Percentiles rank a stretch among this genome's conserved stretches.
Conservation (phyloP, 2,329 filamentous ascomycete species). For the Epichloe typhina region DNA sequence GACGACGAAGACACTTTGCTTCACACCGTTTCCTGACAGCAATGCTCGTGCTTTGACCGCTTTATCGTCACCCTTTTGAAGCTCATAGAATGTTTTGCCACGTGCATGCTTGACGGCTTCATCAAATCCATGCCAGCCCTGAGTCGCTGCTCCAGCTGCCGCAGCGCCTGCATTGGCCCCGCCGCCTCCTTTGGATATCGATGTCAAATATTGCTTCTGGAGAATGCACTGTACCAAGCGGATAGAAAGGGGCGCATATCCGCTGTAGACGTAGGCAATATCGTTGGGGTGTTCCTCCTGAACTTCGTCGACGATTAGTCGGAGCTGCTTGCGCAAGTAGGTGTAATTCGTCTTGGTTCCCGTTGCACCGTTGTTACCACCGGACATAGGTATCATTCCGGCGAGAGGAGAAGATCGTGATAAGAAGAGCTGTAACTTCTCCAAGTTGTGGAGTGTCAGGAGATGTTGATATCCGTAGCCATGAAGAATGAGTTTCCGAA, state of each 20-base stretch:
- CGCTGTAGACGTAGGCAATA: constrained; percentile 94
- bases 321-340: constrained; percentile 71
- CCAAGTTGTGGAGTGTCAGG: constrained; percentile 73
- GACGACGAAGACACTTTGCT: constrained; percentile 89
- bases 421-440: constrained; percentile 78
- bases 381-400: constrained; percentile 61
- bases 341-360: constrained; percentile 81
- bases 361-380: constrained; percentile 37
- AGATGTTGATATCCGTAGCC: constrained; percentile 94
- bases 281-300: constrained; percentile 91
- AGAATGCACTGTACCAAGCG: constrained; percentile 85
- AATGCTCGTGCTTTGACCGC: constrained; percentile 76
- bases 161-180: constrained; percentile 16
- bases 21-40: constrained; percentile 62
- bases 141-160: constrained; percentile 42
- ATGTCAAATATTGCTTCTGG: constrained; percentile 74
- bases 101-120: constrained; percentile 78
- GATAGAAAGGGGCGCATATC: constrained; percentile 86
- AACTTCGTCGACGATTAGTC: constrained; percentile 89
- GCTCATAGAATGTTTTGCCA: constrained; percentile 81
- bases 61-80: constrained; percentile 86
- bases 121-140: constrained; percentile 89
- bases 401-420: constrained; percentile 64
- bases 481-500: constrained; percentile 76
- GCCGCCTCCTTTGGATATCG: constrained; percentile 51